phyloP scores from a whole-genome alignment of 139 green algal species.

The Chara braunii region DNA sequence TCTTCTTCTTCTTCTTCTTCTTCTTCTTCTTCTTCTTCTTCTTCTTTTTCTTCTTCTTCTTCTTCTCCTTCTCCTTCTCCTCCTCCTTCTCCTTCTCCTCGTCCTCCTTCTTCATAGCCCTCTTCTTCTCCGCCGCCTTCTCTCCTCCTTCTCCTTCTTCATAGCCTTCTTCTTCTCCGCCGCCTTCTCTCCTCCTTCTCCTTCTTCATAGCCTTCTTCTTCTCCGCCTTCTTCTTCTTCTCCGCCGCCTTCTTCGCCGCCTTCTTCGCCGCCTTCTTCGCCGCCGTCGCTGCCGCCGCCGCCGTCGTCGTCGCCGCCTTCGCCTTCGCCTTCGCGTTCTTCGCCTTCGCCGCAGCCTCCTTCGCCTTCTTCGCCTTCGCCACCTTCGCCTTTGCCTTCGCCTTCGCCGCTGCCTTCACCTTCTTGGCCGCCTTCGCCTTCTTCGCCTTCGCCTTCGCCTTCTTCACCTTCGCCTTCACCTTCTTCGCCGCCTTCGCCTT shows the following conservation, averaged over 20 bases:
- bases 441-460: neutral
- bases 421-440: too few species aligned
- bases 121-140: too few species aligned
- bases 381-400: neutral
- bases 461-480: neutral
- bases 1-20: too few species aligned
- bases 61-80: too few species aligned
- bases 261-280: neutral
- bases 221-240: neutral
- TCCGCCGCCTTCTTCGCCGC: neutral
- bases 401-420: neutral
- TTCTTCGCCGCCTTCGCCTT: neutral
- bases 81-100: too few species aligned
- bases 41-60: too few species aligned
- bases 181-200: neutral
- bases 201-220: neutral
- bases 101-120: too few species aligned
- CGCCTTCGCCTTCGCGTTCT: neutral
- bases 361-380: neutral
- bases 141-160: too few species aligned
- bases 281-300: neutral
- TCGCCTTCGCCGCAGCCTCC: neutral
- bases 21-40: too few species aligned
- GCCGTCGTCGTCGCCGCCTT: neutral
- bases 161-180: neutral